phyloP scores from a whole-genome alignment of 805 yeast genomes.

The Candida tammaniensis region DNA sequence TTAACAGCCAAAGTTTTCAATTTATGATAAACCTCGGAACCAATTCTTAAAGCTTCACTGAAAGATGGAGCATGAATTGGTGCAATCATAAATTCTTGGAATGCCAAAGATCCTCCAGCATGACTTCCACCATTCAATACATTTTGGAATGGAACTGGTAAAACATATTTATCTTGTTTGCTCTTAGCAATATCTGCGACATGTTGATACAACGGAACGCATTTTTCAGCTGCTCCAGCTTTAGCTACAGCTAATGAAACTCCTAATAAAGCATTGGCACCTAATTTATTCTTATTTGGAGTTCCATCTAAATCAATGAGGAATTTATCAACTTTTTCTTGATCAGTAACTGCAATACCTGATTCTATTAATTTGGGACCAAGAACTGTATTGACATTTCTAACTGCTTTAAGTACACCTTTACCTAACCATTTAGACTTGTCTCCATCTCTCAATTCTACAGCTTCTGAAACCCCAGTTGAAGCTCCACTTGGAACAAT shows the following conservation, averaged over 20 bases:
- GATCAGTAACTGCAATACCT: slow-evolving; percentile 14
- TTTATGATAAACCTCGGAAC: slow-evolving; percentile 20
- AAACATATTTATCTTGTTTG: slow-evolving; percentile 11
- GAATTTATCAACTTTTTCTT: slow-evolving; percentile 16
- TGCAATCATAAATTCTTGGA: slow-evolving; percentile 25
- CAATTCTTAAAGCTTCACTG: slow-evolving; percentile 19
- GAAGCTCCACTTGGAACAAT: slow-evolving; percentile 25
- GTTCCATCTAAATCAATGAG: slow-evolving; percentile 18
- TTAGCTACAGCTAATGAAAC: slow-evolving; percentile 20
- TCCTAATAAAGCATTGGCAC: slow-evolving; percentile 23
- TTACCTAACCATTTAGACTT: slow-evolving; percentile 21
- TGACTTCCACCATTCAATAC: slow-evolving; percentile 23
- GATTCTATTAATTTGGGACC: slow-evolving; percentile 18
- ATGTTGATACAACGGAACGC: slow-evolving; percentile 19
- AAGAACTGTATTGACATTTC: slow-evolving; percentile 18
- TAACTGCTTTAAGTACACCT: slow-evolving; percentile 20
- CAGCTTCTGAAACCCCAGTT: slow-evolving; percentile 21
- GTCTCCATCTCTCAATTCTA: slow-evolving; percentile 22
- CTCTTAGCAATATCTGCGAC: slow-evolving; percentile 16
- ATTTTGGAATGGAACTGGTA: slow-evolving; percentile 24
- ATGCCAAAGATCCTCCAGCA: slow-evolving; percentile 23
- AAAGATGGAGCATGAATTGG: slow-evolving; percentile 16
- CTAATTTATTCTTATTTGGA: slow-evolving; percentile 18
- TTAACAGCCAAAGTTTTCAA: slow-evolving; percentile 18
- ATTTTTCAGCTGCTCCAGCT: slow-evolving; percentile 20